Evolutionary conservation across 495 filamentous ascomycete genomes (phyloP).

Genomic region (Polyplosphaeria fusca): DNA sequence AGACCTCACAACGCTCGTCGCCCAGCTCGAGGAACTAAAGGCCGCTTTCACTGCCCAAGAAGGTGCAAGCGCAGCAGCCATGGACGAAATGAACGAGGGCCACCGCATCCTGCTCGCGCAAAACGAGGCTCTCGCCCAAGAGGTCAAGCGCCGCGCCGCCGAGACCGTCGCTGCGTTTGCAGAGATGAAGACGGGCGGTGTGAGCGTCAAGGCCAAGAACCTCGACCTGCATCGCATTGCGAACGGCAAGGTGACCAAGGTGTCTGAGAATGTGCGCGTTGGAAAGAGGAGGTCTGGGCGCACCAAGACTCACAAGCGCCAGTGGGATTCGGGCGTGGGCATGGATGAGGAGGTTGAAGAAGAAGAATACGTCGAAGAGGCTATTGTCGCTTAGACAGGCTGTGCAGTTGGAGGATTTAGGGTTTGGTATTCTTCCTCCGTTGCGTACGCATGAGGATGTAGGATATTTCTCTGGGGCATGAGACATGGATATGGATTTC

Average conservation of each 20-base stretch:
- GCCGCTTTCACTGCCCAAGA: conserved; percentile 6
- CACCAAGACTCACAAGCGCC: not conserved
- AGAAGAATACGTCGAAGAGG: not conserved
- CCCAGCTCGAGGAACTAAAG: conserved; percentile 21
- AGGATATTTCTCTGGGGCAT: too few relatives aligned
- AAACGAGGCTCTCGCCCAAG: conserved; percentile 8
- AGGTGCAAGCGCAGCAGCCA: conserved; percentile 5
- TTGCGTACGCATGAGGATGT: too few relatives aligned
- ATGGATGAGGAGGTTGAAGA: not conserved
- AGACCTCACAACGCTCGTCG: conserved; percentile 3
- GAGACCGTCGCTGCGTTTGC: conserved; percentile 14
- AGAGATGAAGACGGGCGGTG: conserved; percentile 28
- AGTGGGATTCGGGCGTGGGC: conserved; percentile 21
- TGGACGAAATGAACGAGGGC: conserved; percentile 10
- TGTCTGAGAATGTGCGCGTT: conserved; percentile 20
- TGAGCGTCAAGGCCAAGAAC: conserved; percentile 15
- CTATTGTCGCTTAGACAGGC: conserved; percentile 4
- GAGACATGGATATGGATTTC: too few relatives aligned
- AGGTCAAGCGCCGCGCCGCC: conserved; percentile 2
- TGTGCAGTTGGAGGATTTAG: too few relatives aligned
- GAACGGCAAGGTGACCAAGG: conserved; percentile 24
- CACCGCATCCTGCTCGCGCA: conserved; percentile 1
- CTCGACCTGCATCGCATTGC: conserved; percentile 12
- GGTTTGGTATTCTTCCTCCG: too few relatives aligned
- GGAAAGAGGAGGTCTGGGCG: conserved; percentile 22